Base-by-base conservation (phyloP, 2,329 filamentous ascomycete genomes). In the Pezicula rhizophila region DNA sequence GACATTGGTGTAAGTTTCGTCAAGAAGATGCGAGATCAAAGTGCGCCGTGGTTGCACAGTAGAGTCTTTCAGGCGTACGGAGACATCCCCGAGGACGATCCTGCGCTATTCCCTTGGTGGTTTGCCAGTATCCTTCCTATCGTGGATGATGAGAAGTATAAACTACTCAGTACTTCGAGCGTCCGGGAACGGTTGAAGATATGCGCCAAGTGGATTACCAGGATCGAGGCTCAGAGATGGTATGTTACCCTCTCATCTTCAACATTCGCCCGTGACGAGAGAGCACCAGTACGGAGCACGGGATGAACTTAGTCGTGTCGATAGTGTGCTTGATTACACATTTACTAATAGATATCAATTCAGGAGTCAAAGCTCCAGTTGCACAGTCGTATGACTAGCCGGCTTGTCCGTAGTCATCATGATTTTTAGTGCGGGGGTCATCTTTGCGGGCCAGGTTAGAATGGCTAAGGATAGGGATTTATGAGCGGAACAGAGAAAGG, bases 71-170 rank as follows among this genome's bases (percentile, higher is more conserved):
- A 80, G 28, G 82, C 87, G 5, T 93, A 92, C 56, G 90, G 90
- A 11, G 80, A 86, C 50, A 85, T 84, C 17, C 90, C 89, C 0
- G 45, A 54, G 12, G 73, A 79, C 14, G 88, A 95, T 60, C 83
- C 89, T 1, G 83, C 83, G 3, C 66, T 80, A 1, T 93, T 96
- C 57, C 87, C 90, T 0, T 96, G 90, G 77, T 96, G 91, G 91
- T 85, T 96, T 57, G 90, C 87, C 8, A 88, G 82, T 60, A 82
- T 93, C 17, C 68, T 95, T 11, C 89, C 89, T 0, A 82, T 93
- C 34, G 77, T 79, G 12, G 87, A 93, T 23, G 71, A 81, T 25
- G 85, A 93, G 59, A 95, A 92, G 64, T 95, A 95, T 57, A 74
- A 78, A 11, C 70, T 96, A 17, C 69, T 96, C 12, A 74, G 75